Percentiles rank a stretch among this genome's conserved stretches.
phyloP scores from a whole-genome alignment of 805 yeast genomes.

The Groenewaldozyma salmanticensis region DNA sequence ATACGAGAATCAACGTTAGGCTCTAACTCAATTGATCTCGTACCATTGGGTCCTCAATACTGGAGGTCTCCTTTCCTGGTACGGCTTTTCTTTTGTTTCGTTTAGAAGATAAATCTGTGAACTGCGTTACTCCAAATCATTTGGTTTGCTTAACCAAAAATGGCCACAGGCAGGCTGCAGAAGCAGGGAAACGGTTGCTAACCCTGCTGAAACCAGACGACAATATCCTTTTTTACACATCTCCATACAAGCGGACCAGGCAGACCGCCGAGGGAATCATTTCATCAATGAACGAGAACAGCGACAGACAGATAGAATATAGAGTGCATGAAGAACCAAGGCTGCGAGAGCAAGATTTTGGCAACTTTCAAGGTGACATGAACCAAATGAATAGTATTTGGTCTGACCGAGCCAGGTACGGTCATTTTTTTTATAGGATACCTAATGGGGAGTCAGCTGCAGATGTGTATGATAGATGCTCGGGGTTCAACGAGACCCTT shows the following conservation, averaged over 20 bases:
- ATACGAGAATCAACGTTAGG: no score
- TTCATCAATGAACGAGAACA: constrained; percentile 31
- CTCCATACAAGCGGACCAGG: constrained; percentile 78
- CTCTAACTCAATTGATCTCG: no score
- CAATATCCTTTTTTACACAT: constrained; percentile 66
- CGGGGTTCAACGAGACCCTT: constrained; percentile 80
- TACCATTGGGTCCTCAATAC: neutral
- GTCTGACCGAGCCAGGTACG: constrained; percentile 79
- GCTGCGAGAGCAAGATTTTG: constrained; percentile 91
- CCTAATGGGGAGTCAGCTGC: constrained; percentile 96
- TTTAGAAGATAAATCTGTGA: constrained; percentile 62
- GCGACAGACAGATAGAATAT: constrained; percentile 34
- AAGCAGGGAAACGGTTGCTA: constrained; percentile 27
- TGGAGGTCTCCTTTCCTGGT: no score
- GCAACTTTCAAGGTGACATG: constrained; percentile 69
- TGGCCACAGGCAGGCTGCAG: constrained; percentile 45
- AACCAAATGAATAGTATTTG: constrained; percentile 74
- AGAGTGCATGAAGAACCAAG: constrained; percentile 78
- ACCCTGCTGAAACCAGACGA: constrained; percentile 39
- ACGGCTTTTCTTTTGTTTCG: constrained; percentile 1
- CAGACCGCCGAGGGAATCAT: constrained; percentile 71
- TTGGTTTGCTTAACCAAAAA: constrained; percentile 57
- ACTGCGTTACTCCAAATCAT: constrained; percentile 72
- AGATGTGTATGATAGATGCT: constrained; percentile 84
- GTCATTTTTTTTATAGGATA: constrained; percentile 79